Percentiles rank a stretch among this genome's conserved stretches.
phyloP scores from a whole-genome alignment of 192 early-diverging fungal species.

The Coemansia sp. region DNA sequence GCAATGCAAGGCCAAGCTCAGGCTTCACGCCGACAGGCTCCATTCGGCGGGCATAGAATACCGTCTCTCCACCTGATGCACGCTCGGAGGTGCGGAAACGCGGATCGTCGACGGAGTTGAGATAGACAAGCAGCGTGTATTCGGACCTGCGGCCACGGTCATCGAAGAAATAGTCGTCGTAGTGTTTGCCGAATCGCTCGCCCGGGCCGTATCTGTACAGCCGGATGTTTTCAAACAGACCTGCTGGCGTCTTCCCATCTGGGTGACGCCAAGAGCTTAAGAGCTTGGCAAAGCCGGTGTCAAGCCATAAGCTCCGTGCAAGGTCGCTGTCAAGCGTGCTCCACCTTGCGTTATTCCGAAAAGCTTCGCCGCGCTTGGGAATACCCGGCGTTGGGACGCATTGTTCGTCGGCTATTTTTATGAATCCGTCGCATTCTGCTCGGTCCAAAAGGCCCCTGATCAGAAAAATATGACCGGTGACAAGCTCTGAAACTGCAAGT shows the following conservation, averaged over 20 bases:
- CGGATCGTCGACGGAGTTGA: conserved; percentile 52
- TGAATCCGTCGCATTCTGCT: conserved; percentile 43
- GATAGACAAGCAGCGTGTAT: conserved; percentile 59
- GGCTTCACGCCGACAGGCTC: conserved; percentile 55
- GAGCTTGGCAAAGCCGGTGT: conserved; percentile 37
- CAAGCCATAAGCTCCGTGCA: conserved; percentile 54
- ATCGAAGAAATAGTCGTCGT: conserved; percentile 59
- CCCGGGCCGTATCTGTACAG: conserved; percentile 62
- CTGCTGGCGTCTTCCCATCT: conserved; percentile 44
- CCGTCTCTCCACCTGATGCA: conserved; percentile 42
- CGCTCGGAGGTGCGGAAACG: conserved; percentile 20
- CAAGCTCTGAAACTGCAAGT: conserved; percentile 30
- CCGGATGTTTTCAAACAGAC: conserved; percentile 57
- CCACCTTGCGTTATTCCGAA: conserved; percentile 60
- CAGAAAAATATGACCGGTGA: conserved; percentile 41
- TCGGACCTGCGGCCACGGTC: conserved; percentile 52
- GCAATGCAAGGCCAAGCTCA: conserved; percentile 55
- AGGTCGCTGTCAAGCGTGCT: conserved; percentile 46
- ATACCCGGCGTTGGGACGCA: conserved; percentile 31
- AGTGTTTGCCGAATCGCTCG: conserved; percentile 60
- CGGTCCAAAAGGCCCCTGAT: conserved; percentile 21
- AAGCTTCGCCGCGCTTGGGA: conserved; percentile 59
- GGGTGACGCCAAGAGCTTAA: conserved; percentile 38
- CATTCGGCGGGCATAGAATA: conserved; percentile 56
- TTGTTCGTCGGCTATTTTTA: conserved; percentile 36